These are phyloP conservation scores for Penicillium frequentans DNA, from an alignment of 2,329 filamentous ascomycete species.

Conservation along the genomic window DNA sequence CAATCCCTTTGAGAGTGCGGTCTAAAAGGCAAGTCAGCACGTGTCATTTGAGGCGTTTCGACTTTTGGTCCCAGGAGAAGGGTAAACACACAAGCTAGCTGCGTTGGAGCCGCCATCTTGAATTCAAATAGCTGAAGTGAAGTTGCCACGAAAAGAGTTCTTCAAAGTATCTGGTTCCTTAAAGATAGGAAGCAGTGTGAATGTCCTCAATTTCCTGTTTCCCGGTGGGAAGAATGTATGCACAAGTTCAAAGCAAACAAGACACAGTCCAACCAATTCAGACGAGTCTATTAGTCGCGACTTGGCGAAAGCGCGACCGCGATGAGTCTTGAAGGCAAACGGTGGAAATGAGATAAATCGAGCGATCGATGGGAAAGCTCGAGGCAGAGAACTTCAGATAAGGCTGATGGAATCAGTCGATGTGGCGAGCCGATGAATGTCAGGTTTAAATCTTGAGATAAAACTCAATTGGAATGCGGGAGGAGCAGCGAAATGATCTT, in stretches of 20 bases:
- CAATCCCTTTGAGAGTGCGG: conserved; percentile 95
- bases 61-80: background rate
- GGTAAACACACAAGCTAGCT: conserved; percentile 74
- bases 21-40: conserved; percentile 49
- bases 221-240: background rate
- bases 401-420: conserved; percentile 1
- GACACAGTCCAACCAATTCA: conserved; percentile 1
- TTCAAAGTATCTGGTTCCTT: background rate
- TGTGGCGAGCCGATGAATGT: conserved; percentile 7
- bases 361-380: background rate
- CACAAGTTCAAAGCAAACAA: background rate
- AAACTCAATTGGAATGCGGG: conserved; percentile 17
- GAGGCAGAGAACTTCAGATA: background rate
- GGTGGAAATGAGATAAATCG: background rate
- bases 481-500: conserved; percentile 1
- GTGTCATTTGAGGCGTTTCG: conserved; percentile 1
- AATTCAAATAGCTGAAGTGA: conserved; percentile 14
- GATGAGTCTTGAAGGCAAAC: background rate
- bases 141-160: conserved; percentile 12
- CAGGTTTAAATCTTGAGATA: background rate
- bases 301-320: background rate
- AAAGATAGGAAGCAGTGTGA: background rate
- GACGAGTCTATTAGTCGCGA: conserved; percentile 3
- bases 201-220: background rate
- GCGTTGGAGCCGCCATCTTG: conserved; percentile 80